Conservation (phyloP, 2,329 filamentous ascomycete species). For the Claviceps purpurea region DNA sequence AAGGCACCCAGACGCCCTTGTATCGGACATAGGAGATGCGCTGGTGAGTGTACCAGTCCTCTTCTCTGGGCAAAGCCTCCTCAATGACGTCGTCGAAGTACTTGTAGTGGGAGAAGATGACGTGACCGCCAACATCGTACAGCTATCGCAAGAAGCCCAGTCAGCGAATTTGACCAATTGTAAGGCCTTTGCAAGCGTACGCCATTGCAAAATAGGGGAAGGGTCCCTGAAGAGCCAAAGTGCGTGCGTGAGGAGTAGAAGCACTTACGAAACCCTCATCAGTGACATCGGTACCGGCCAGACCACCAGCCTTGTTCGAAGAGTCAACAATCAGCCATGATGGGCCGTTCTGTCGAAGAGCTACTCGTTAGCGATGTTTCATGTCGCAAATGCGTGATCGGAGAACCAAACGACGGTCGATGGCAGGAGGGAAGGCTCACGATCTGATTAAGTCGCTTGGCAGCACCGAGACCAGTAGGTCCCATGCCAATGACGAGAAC, state of each 20-base stretch:
- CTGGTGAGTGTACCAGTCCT: slow-evolving; percentile 96
- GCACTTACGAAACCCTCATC: slow-evolving; percentile 88
- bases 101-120: slow-evolving; percentile 99
- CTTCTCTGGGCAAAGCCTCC: slow-evolving; percentile 84
- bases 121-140: slow-evolving; percentile 95
- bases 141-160: slow-evolving; percentile 41
- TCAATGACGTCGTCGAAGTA: slow-evolving; percentile 99
- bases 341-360: slow-evolving; percentile 54
- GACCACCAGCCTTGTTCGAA: slow-evolving; percentile 82
- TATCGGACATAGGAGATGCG: slow-evolving; percentile 98
- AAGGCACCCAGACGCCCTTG: slow-evolving; percentile 93
- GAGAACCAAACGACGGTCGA: slow-evolving; percentile 14
- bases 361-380: slow-evolving; percentile 14
- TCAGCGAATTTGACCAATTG: background rate
- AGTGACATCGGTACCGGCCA: slow-evolving; percentile 89
- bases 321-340: slow-evolving; percentile 96
- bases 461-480: slow-evolving; percentile 92
- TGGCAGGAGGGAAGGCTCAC: slow-evolving; percentile 38
- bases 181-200: background rate
- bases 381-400: background rate
- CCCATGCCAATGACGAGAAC: slow-evolving; percentile 96
- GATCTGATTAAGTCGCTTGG: slow-evolving; percentile 93
- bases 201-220: background rate
- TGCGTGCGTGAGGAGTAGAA: background rate
- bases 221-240: background rate